phyloP scores from a whole-genome alignment of 2,329 filamentous ascomycete species.

The Neofusicoccum laricinum region DNA sequence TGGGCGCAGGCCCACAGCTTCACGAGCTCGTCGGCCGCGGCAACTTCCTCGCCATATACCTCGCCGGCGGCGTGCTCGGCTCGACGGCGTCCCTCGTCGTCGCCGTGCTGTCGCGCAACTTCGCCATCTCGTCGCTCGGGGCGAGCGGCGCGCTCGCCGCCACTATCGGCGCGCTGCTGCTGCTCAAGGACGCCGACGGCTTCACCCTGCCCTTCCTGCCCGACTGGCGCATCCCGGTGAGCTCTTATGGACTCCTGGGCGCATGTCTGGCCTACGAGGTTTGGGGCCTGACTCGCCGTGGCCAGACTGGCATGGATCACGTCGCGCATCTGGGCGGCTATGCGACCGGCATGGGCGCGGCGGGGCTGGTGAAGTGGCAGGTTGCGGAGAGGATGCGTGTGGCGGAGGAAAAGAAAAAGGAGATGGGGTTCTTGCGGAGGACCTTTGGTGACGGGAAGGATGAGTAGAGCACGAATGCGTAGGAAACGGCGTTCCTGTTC shows the following conservation, averaged over 20 bases:
- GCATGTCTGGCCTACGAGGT: constrained; percentile 29
- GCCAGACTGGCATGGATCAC: constrained; percentile 28
- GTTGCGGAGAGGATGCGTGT: constrained; percentile 18
- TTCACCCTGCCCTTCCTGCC: constrained; percentile 29
- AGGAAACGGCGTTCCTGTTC: too few relatives aligned
- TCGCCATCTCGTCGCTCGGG: constrained; percentile 29
- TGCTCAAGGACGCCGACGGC: constrained; percentile 31
- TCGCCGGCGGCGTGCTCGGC: constrained; percentile 32
- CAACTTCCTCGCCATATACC: constrained; percentile 34
- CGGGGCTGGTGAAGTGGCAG: constrained; percentile 27
- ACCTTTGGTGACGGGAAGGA: not conserved
- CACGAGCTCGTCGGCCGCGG: constrained; percentile 36
- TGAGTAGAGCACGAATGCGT: not conserved
- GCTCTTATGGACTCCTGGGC: constrained; percentile 29
- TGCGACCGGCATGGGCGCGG: constrained; percentile 24
- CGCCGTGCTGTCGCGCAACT: constrained; percentile 28
- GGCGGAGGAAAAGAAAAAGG: constrained; percentile 15
- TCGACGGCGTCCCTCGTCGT: constrained; percentile 26
- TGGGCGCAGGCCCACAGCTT: constrained; percentile 58
- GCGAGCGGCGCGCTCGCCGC: constrained; percentile 35
- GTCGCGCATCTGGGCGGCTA: constrained; percentile 37
- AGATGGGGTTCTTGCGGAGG: constrained; percentile 9
- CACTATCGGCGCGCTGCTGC: constrained; percentile 28
- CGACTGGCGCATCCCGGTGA: constrained; percentile 23
- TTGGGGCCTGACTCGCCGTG: constrained; percentile 18